Conservation (phyloP, 2,329 filamentous ascomycete genomes). For the Epichloe typhina region DNA sequence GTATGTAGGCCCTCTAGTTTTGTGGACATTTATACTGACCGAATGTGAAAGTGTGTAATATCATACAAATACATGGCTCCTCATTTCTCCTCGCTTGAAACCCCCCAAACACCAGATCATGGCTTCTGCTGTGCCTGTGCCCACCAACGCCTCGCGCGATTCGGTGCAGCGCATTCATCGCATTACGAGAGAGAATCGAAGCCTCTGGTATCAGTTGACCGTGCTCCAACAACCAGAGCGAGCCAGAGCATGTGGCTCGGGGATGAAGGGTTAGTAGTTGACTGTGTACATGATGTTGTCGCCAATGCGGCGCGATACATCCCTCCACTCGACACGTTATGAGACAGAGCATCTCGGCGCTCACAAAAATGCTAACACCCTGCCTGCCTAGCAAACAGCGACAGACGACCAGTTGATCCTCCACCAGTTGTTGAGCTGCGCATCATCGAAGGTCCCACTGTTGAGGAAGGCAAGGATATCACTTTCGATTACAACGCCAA, state of each 20-base stretch:
- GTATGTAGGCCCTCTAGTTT: no score
- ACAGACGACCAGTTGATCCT: conserved; percentile 84
- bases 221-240: conserved; percentile 92
- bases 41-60: no score
- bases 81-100: neutral
- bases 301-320: no score
- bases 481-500: conserved; percentile 92
- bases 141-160: conserved; percentile 19
- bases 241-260: conserved; percentile 86
- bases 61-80: no score
- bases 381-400: conserved; percentile 29
- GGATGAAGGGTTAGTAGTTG: conserved; percentile 67
- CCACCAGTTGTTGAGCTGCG: conserved; percentile 88
- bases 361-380: conserved; percentile 8
- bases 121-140: conserved; percentile 18
- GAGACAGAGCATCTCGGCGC: neutral
- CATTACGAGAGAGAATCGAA: conserved; percentile 58
- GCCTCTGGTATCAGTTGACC: conserved; percentile 66
- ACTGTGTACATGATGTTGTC: no score
- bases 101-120: conserved; percentile 12
- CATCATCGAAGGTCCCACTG: conserved; percentile 60
- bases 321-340: no score
- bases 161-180: conserved; percentile 33
- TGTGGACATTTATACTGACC: no score
- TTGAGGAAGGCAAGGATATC: conserved; percentile 51